Evolutionary conservation across 140 eudicot genomes (phyloP).

Genomic region (Senecio squalidus): DNA sequence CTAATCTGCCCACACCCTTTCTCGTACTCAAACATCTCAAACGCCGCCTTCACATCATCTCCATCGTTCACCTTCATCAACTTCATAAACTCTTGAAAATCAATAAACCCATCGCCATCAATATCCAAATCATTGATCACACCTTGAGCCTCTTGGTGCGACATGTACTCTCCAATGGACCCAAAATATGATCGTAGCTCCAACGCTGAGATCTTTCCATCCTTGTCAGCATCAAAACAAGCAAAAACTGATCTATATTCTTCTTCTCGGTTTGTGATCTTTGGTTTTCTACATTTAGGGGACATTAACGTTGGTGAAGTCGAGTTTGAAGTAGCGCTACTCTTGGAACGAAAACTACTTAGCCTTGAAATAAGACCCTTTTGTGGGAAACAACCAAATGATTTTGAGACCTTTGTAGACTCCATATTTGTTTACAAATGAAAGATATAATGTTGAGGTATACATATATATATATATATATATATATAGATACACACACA

Average conservation of each 20-base stretch:
- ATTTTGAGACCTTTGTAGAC: conserved; percentile 29
- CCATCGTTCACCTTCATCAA: conserved; percentile 37
- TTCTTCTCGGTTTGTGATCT: conserved; percentile 19
- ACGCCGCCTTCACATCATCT: conserved; percentile 60
- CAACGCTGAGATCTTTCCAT: conserved; percentile 66
- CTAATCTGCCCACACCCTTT: conserved; percentile 73
- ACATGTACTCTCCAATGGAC: conserved; percentile 63
- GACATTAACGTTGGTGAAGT: conserved; percentile 33
- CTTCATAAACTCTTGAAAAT: conserved; percentile 52
- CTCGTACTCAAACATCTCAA: conserved; percentile 65
- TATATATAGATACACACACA: neutral
- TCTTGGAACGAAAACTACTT: conserved; percentile 27
- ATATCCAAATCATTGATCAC: conserved; percentile 54
- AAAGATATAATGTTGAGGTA: neutral
- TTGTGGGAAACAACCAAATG: conserved; percentile 45
- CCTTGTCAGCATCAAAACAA: conserved; percentile 50
- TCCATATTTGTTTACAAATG: conserved; percentile 27
- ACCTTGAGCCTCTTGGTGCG: conserved; percentile 64
- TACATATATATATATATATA: neutral
- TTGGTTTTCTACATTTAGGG: conserved; percentile 25
- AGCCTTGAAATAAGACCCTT: conserved; percentile 31
- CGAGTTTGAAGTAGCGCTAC: conserved; percentile 20
- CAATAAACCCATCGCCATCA: conserved; percentile 50
- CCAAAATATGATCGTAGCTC: conserved; percentile 58
- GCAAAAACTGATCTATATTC: conserved; percentile 49